A percentile compares a stretch with the other conserved stretches of the same genome.
Evolutionary conservation across 352 stramenopile species (phyloP).

Genomic region (Phytophthora vignae): DNA sequence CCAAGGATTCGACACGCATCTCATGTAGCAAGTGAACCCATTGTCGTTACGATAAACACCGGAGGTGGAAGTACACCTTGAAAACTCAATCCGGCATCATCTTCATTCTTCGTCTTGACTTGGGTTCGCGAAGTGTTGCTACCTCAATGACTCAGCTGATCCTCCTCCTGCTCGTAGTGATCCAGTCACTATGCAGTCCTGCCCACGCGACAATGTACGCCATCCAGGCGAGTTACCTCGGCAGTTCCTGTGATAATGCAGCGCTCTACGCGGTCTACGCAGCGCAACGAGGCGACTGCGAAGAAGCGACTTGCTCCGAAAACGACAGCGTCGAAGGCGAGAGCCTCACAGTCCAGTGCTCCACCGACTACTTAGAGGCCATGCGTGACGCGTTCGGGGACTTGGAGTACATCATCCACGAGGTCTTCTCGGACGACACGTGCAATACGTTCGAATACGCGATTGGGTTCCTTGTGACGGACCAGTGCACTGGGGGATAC

Average conservation of each 20-base stretch:
- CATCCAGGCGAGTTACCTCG: neutral
- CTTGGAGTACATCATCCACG: constrained; percentile 30
- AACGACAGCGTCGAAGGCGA: neutral
- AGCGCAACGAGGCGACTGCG: neutral
- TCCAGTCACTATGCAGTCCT: neutral
- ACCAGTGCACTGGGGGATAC: constrained; percentile 15
- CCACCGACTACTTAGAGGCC: constrained; percentile 11
- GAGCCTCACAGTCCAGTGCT: constrained; percentile 6
- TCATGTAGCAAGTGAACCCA: neutral
- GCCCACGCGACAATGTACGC: neutral
- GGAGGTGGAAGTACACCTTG: no score
- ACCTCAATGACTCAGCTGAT: neutral
- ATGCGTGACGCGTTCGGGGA: constrained; percentile 18
- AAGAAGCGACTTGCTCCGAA: neutral
- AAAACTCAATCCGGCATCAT: neutral
- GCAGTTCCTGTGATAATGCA: neutral
- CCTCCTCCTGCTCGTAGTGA: neutral
- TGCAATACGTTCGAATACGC: constrained; percentile 16
- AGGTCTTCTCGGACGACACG: constrained; percentile 8
- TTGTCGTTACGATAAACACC: neutral
- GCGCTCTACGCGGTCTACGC: neutral
- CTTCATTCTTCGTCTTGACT: neutral
- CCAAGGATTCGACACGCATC: neutral
- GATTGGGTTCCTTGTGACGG: constrained; percentile 18
- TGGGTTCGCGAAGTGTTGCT: no score